These are phyloP conservation scores for Pleodorina starrii DNA, from an alignment of 139 green algal genomes.

Conservation along the genomic window DNA sequence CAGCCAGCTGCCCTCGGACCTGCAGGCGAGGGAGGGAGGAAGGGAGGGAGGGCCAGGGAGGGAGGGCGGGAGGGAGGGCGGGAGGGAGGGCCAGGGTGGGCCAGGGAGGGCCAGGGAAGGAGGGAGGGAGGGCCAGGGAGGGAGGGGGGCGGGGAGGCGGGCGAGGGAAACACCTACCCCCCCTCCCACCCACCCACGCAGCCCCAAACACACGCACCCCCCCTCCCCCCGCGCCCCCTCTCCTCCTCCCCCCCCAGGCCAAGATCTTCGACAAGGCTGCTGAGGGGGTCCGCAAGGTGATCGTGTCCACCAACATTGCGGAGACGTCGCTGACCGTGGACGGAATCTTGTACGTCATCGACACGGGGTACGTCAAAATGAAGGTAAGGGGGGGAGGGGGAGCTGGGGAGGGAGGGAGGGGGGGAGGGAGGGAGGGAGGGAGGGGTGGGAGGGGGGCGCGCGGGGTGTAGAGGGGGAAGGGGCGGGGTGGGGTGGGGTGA, in stretches of 20 bases:
- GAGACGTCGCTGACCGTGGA: constrained; percentile 98
- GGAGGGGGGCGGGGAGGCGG: too few relatives aligned
- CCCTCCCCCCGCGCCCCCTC: not conserved
- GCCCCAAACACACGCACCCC: too few relatives aligned
- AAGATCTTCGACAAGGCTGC: constrained; percentile 98
- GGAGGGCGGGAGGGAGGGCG: too few relatives aligned
- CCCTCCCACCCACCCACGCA: too few relatives aligned
- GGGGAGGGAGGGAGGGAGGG: not conserved
- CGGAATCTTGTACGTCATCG: constrained; percentile 98
- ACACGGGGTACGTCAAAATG: constrained; percentile 84
- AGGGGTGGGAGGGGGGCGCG: not conserved
- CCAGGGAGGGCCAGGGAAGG: too few relatives aligned
- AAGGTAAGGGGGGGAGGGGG: constrained; percentile 80
- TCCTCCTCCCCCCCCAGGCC: constrained; percentile 66
- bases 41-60: too few relatives aligned
- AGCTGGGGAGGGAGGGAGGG: not conserved
- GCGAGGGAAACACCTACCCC: too few relatives aligned
- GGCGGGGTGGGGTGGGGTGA: not conserved
- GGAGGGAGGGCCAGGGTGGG: too few relatives aligned
- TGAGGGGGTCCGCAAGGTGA: constrained; percentile 91
- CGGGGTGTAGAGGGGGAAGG: too few relatives aligned
- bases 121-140: too few relatives aligned
- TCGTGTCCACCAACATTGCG: constrained; percentile 99
- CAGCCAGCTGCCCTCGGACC: constrained; percentile 66
- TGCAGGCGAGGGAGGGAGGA: too few relatives aligned